These are phyloP conservation scores for Eucalyptus sp. DNA, from an alignment of 345 rosid species.

Conservation along the genomic window DNA sequence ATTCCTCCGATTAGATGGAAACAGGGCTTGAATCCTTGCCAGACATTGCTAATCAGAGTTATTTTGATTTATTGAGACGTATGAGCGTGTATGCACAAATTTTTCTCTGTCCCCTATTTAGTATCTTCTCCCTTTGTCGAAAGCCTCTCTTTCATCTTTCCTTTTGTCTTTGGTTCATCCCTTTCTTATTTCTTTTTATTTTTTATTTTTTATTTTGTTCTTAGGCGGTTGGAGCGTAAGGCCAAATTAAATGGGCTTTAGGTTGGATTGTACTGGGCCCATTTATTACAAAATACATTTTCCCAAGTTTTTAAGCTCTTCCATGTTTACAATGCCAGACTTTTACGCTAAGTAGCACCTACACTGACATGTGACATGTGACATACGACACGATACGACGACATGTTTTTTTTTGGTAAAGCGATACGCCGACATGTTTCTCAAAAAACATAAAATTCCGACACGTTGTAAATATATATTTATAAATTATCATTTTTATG, in stretches of 20 bases:
- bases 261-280: neutral
- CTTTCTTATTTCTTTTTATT: neutral
- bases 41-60: neutral
- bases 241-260: neutral
- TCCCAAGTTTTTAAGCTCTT: neutral
- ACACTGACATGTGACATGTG: no score
- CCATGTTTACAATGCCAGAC: accelerated
- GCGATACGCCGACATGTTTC: no score
- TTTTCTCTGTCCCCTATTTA: neutral
- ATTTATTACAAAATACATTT: neutral
- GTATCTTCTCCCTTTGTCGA: neutral
- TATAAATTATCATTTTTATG: no score
- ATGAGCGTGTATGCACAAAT: neutral
- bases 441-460: no score
- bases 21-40: neutral
- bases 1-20: neutral
- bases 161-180: neutral
- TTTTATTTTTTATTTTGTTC: neutral
- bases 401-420: no score
- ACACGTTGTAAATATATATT: no score
- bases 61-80: neutral
- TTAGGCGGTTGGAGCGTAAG: neutral
- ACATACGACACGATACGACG: no score
- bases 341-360: neutral
- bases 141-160: neutral